A percentile compares a stretch with the other conserved stretches of the same genome.
Conservation (phyloP, 176 grass and related monocot species). For the Urochloa ruziziensis region DNA sequence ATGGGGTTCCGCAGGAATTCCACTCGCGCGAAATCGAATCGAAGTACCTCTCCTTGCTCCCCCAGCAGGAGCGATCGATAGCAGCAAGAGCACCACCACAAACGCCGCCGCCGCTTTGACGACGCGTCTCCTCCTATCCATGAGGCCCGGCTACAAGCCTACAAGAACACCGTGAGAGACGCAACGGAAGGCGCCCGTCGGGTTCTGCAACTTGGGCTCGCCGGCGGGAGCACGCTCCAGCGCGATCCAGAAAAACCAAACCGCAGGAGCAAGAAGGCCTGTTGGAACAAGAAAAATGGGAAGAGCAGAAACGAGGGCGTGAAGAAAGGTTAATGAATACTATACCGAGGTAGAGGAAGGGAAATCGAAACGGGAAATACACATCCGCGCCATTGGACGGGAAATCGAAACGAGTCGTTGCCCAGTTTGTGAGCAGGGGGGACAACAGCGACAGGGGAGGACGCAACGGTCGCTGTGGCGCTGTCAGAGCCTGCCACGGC, state of each 20-base stretch:
- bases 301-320: too few species aligned
- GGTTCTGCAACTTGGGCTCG: neutral
- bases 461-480: neutral
- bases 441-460: neutral
- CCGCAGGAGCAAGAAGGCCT: neutral
- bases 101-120: neutral
- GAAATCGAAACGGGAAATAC: constrained; percentile 3
- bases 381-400: neutral
- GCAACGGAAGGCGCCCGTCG: neutral
- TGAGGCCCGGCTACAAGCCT: neutral
- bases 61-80: neutral
- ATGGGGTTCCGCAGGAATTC: neutral
- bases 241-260: neutral
- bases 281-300: neutral
- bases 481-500: neutral
- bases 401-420: neutral
- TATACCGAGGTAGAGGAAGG: neutral
- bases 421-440: neutral
- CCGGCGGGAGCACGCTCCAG: neutral
- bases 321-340: neutral
- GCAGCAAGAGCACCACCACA: constrained; percentile 18
- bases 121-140: neutral
- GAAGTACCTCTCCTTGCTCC: constrained; percentile 19
- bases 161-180: neutral
- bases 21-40: neutral